Evolutionary conservation across 179 eudicot species (phyloP).

Genomic region (Monotropa hypopitys): DNA sequence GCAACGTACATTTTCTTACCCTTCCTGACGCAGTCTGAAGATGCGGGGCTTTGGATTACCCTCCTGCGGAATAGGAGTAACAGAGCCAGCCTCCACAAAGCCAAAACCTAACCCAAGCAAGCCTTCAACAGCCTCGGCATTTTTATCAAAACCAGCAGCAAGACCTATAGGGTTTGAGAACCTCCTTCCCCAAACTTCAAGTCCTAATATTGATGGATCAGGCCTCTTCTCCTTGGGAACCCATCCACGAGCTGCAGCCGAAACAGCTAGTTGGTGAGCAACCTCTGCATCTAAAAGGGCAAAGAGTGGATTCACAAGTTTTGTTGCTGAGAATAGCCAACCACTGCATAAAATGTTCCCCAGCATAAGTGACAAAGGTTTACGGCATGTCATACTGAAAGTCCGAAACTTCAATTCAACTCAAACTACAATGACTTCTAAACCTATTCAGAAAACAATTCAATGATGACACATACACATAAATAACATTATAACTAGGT

Average conservation of each 20-base stretch:
- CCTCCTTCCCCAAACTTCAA: slow-evolving; percentile 96
- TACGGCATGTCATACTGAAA: background rate
- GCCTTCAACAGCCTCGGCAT: slow-evolving; percentile 99
- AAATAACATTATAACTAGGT: background rate
- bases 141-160: slow-evolving; percentile 98
- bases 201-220: slow-evolving; percentile 60
- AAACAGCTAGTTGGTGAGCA: slow-evolving; percentile 69
- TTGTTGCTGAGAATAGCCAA: slow-evolving; percentile 92
- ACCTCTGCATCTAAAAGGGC: slow-evolving; percentile 87
- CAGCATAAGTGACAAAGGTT: background rate
- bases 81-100: slow-evolving; percentile 94
- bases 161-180: slow-evolving; percentile 92
- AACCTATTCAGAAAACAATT: background rate
- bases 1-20: slow-evolving; percentile 47
- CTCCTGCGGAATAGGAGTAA: slow-evolving; percentile 92
- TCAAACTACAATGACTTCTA: background rate
- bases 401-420: background rate
- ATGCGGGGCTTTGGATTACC: slow-evolving; percentile 97
- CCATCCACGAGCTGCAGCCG: slow-evolving; percentile 97
- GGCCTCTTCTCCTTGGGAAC: slow-evolving; percentile 91
- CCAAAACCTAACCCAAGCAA: slow-evolving; percentile 92
- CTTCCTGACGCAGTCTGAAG: slow-evolving; percentile 71
- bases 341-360: slow-evolving; percentile 53
- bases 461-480: background rate
- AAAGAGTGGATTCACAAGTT: slow-evolving; percentile 89